Conservation (phyloP, 2,329 filamentous ascomycete genomes). For the Fusarium begoniae region DNA sequence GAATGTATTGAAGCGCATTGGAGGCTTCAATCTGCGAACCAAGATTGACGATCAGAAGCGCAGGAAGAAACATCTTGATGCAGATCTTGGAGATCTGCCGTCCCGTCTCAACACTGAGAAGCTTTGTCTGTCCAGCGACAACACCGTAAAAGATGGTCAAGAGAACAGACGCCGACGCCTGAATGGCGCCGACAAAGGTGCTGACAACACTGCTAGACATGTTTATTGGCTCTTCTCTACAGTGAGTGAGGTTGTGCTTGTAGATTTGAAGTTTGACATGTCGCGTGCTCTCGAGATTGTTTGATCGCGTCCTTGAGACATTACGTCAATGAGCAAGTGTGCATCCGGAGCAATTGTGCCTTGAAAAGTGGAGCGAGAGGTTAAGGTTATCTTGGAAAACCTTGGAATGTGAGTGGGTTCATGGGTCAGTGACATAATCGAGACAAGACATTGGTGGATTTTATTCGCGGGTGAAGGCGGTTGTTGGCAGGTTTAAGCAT, state of each 20-base stretch:
- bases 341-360: slow-evolving; percentile 19
- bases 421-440: background rate
- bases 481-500: background rate
- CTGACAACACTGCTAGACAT: slow-evolving; percentile 25
- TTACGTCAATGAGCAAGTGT: slow-evolving; percentile 16
- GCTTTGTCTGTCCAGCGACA: slow-evolving; percentile 18
- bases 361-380: slow-evolving; percentile 4
- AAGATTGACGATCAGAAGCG: slow-evolving; percentile 25
- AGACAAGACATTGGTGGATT: background rate
- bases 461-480: background rate
- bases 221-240: background rate
- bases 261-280: background rate
- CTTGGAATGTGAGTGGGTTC: background rate
- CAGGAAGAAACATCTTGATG: slow-evolving; percentile 32
- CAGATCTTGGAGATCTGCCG: slow-evolving; percentile 27
- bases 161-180: slow-evolving; percentile 30
- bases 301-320: background rate
- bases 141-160: slow-evolving; percentile 30
- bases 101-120: slow-evolving; percentile 27
- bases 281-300: background rate
- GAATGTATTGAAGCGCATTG: slow-evolving; percentile 15
- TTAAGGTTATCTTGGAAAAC: slow-evolving; percentile 16
- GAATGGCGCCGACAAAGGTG: slow-evolving; percentile 27
- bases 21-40: slow-evolving; percentile 20
- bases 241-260: background rate